phyloP scores from a whole-genome alignment of 495 filamentous ascomycete species.

The Pseudomonodictys pantanalensis region DNA sequence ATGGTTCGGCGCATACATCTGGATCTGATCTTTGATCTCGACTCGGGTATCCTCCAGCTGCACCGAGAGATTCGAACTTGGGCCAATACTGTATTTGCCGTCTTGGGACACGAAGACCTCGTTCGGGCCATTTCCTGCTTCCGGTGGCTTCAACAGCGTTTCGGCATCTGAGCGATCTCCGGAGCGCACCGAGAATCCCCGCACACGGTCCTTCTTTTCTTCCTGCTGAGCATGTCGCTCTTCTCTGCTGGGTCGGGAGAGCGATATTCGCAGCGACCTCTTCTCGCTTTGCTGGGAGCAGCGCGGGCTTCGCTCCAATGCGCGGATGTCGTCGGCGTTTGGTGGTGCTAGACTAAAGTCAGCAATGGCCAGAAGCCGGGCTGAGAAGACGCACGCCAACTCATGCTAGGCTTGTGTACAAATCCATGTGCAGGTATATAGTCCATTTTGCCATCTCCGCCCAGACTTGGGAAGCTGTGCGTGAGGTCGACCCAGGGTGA shows the following conservation, averaged over 20 bases:
- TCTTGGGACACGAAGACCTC: slow-evolving; percentile 10
- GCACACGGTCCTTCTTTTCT: slow-evolving; percentile 21
- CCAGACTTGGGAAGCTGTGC: slow-evolving; percentile 89
- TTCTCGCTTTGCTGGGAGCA: slow-evolving; percentile 9
- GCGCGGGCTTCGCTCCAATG: slow-evolving; percentile 19
- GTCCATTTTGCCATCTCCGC: slow-evolving; percentile 66
- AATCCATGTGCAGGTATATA: slow-evolving; percentile 89
- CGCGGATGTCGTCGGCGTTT: slow-evolving; percentile 64
- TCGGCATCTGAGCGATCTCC: slow-evolving; percentile 5
- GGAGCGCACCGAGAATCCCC: slow-evolving; percentile 27
- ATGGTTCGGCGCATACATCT: slow-evolving; percentile 90
- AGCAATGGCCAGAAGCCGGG: neutral
- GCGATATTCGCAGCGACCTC: slow-evolving; percentile 34
- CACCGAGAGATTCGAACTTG: slow-evolving; percentile 50
- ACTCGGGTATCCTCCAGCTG: slow-evolving; percentile 66
- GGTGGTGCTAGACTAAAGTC: slow-evolving; percentile 56
- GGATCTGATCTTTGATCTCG: slow-evolving; percentile 85
- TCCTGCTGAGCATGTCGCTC: slow-evolving; percentile 39
- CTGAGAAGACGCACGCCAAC: slow-evolving; percentile 58
- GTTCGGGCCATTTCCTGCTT: neutral
- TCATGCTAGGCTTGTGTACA: slow-evolving; percentile 72
- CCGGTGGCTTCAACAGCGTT: neutral
- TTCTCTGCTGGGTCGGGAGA: slow-evolving; percentile 40
- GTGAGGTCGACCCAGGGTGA: slow-evolving; percentile 93
- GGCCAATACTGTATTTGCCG: slow-evolving; percentile 27